Evolutionary conservation across 805 yeast genomes (phyloP).

Genomic region (Scheffersomyces stipitis): DNA sequence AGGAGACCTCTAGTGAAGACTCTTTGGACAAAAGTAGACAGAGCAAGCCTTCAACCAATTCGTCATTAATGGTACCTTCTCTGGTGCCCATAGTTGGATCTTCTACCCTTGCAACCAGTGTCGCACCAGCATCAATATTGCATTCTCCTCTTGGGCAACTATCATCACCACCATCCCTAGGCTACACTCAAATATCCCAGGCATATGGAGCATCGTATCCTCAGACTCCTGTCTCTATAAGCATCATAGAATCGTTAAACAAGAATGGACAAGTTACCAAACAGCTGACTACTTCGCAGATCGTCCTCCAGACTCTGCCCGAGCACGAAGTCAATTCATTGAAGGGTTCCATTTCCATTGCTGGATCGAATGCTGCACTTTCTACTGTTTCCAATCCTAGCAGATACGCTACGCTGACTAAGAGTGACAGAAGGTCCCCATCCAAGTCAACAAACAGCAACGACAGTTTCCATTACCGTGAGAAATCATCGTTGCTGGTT

Average conservation of each 20-base stretch:
- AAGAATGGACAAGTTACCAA: neutral
- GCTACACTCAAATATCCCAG: neutral
- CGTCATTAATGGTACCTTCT: conserved; percentile 15
- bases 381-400: too few relatives aligned
- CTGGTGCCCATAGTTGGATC: neutral
- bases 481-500: too few relatives aligned
- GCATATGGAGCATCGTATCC: neutral
- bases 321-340: conserved; percentile 19
- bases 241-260: neutral
- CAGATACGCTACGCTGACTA: too few relatives aligned
- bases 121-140: too few relatives aligned
- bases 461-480: too few relatives aligned
- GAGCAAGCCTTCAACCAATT: conserved; percentile 24
- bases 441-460: neutral
- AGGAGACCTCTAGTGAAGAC: neutral
- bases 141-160: too few relatives aligned
- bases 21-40: conserved; percentile 1
- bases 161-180: neutral
- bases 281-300: neutral
- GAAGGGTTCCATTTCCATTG: conserved; percentile 19
- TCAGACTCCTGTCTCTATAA: neutral
- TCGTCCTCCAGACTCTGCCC: neutral
- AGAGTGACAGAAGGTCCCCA: too few relatives aligned
- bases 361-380: conserved; percentile 3
- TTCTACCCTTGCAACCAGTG: neutral